Conservation (phyloP, 306 rosid species). For the Ziziphus jujuba region DNA sequence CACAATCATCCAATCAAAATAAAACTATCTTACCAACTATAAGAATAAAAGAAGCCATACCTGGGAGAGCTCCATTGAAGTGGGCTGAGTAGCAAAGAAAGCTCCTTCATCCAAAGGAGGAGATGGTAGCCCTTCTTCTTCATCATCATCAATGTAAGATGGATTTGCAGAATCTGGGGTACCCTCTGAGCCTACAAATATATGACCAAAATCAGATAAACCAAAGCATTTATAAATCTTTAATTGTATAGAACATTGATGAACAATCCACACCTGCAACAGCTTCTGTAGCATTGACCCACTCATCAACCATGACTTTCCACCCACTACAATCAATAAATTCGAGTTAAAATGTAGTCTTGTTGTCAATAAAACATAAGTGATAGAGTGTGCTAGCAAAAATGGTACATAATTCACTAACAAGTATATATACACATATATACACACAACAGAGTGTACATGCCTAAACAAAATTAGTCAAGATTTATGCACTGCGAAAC, state of each 20-base stretch:
- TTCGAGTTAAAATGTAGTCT: constrained; percentile 19
- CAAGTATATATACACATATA: too few relatives aligned
- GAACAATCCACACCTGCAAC: constrained; percentile 38
- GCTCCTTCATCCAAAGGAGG: constrained; percentile 89
- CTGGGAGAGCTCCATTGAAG: constrained; percentile 78
- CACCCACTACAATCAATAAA: constrained; percentile 57
- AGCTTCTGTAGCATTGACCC: constrained; percentile 57
- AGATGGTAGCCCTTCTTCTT: constrained; percentile 90
- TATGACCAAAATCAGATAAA: constrained; percentile 14
- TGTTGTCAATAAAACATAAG: neutral
- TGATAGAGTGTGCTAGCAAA: neutral
- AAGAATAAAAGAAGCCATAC: constrained; percentile 35
- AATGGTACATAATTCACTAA: too few relatives aligned
- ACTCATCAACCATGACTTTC: constrained; percentile 78
- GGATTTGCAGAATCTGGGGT: constrained; percentile 75
- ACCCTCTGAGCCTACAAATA: constrained; percentile 48
- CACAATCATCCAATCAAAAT: constrained; percentile 20
- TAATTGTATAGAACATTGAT: neutral
- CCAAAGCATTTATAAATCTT: neutral
- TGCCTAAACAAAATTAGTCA: neutral
- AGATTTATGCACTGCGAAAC: neutral
- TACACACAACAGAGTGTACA: neutral
- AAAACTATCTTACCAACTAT: neutral
- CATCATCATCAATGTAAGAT: constrained; percentile 56
- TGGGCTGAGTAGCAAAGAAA: constrained; percentile 58